Evolutionary conservation across 805 yeast genomes (phyloP).

Genomic region (Suhomyces pyralidae): DNA sequence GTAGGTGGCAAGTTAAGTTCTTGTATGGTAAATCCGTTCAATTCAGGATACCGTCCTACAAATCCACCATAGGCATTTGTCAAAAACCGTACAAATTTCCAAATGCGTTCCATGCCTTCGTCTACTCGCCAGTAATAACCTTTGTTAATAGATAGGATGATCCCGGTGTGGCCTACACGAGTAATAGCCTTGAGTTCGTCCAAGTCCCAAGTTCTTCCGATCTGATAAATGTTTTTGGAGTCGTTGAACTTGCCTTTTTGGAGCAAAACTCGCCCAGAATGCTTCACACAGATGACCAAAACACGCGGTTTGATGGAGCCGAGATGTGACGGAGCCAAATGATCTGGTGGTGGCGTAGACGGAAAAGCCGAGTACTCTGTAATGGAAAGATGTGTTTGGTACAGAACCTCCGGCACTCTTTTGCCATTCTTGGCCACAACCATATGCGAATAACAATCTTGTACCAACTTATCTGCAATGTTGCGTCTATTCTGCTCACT

Average conservation of each 20-base stretch:
- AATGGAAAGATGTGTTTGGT: conserved; percentile 73
- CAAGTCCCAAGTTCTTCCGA: conserved; percentile 90
- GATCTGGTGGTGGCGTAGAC: conserved; percentile 61
- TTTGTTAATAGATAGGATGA: conserved; percentile 63
- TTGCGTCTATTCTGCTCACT: conserved; percentile 1
- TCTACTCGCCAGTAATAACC: conserved; percentile 70
- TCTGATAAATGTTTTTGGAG: conserved; percentile 68
- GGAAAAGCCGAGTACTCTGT: conserved; percentile 74
- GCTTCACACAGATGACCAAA: conserved; percentile 58
- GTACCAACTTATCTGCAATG: conserved; percentile 30
- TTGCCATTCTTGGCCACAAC: conserved; percentile 21
- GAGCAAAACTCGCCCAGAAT: conserved; percentile 63
- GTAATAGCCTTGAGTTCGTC: conserved; percentile 62
- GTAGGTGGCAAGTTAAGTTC: conserved; percentile 34
- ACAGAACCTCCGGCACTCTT: conserved; percentile 34
- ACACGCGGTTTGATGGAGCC: conserved; percentile 56
- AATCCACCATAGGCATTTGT: conserved; percentile 30
- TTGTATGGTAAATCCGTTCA: conserved; percentile 30
- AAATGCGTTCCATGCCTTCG: conserved; percentile 36
- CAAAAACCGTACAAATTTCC: conserved; percentile 34
- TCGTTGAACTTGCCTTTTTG: conserved; percentile 84
- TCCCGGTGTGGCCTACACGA: conserved; percentile 53
- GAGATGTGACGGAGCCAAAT: conserved; percentile 36
- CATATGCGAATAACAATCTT: conserved; percentile 38
- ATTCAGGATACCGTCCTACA: conserved; percentile 36